phyloP scores from a whole-genome alignment of 805 yeast genomes.

The Limtongia smithiae region DNA sequence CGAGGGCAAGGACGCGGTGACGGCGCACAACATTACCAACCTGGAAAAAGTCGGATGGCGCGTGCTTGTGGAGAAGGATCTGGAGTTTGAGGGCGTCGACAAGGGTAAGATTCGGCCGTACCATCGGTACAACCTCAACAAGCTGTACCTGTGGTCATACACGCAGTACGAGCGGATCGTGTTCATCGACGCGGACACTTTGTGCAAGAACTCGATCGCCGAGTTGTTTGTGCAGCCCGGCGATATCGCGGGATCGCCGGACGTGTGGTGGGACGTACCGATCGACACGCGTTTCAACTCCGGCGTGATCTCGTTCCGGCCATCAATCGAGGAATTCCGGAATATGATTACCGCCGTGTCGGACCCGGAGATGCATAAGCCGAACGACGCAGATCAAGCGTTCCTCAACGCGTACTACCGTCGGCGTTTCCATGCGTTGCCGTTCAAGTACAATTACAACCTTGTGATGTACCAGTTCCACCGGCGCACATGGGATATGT shows the following conservation, averaged over 20 bases:
- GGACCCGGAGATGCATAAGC: constrained; percentile 32
- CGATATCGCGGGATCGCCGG: constrained; percentile 33
- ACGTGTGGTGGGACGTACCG: constrained; percentile 32
- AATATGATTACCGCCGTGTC: constrained; percentile 30
- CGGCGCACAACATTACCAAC: constrained; percentile 29
- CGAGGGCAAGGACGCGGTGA: constrained; percentile 32
- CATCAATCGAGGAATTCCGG: constrained; percentile 31
- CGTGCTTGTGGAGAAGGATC: constrained; percentile 28
- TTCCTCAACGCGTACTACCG: constrained; percentile 30
- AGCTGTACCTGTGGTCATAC: constrained; percentile 54
- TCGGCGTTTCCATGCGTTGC: constrained; percentile 28
- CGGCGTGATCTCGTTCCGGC: constrained; percentile 31
- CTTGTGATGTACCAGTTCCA: constrained; percentile 30
- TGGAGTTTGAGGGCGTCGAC: constrained; percentile 33
- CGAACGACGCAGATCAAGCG: constrained; percentile 34
- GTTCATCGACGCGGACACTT: constrained; percentile 53
- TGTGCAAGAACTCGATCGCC: constrained; percentile 34
- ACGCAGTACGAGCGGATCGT: constrained; percentile 43
- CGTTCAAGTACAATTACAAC: constrained; percentile 32
- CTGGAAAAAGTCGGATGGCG: constrained; percentile 32
- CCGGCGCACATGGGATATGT: constrained; percentile 28
- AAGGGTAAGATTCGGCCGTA: constrained; percentile 28
- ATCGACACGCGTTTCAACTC: constrained; percentile 31
- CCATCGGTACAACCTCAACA: constrained; percentile 42
- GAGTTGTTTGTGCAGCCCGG: constrained; percentile 32